phyloP scores from a whole-genome alignment of 192 early-diverging fungal genomes.

The Mortierella alpina region DNA sequence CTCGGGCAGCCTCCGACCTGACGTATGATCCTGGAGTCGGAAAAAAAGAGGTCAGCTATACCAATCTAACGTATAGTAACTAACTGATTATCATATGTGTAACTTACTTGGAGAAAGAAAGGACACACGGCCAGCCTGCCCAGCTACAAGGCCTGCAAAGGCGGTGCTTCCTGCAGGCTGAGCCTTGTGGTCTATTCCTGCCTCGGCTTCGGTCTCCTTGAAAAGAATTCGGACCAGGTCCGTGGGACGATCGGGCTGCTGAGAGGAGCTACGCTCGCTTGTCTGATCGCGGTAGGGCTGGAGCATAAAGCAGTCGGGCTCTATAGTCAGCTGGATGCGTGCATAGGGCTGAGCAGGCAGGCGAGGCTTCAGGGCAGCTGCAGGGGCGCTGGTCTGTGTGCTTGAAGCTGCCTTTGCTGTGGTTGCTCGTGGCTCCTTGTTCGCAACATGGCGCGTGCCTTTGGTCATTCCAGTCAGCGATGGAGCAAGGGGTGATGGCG shows the following conservation, averaged over 20 bases:
- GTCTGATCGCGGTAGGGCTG: not conserved
- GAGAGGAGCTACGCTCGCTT: not conserved
- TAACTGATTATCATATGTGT: not conserved
- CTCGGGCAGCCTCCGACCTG: conserved; percentile 17
- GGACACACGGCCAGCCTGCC: conserved; percentile 12
- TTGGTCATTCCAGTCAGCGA: too few species aligned
- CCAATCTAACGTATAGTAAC: not conserved
- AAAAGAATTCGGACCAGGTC: conserved; percentile 19
- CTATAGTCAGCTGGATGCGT: conserved; percentile 34
- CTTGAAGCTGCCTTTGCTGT: not conserved
- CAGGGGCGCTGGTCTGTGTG: not conserved
- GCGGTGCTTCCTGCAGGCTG: not conserved
- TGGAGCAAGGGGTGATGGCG: too few species aligned
- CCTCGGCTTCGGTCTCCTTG: not conserved
- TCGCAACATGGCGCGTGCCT: too few species aligned
- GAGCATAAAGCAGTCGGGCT: conserved; percentile 39
- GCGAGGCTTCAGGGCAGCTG: not conserved
- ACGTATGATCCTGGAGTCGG: conserved; percentile 23
- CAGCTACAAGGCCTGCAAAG: not conserved
- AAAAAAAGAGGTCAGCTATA: not conserved
- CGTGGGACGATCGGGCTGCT: not conserved
- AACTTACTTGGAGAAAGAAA: conserved; percentile 16
- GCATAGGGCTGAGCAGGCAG: conserved; percentile 27
- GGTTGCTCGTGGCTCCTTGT: too few species aligned
- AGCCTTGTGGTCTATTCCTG: not conserved